These are phyloP conservation scores for Penicillium sp. DNA, from an alignment of 2,329 filamentous ascomycete genomes.

Conservation along the genomic window DNA sequence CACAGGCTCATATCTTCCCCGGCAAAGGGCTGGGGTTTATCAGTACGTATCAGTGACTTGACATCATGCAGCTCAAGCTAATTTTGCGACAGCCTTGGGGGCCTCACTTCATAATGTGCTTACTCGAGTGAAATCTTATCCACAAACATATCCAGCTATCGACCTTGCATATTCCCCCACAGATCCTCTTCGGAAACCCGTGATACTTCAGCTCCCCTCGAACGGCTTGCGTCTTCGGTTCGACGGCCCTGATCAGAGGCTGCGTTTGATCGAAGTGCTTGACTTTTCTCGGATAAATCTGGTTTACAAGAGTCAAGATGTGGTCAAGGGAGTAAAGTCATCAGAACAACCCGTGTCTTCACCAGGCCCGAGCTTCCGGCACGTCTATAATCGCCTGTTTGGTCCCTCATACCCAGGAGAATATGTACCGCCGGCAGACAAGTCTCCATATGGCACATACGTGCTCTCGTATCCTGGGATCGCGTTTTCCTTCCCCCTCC, in stretches of 20 bases:
- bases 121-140: conserved; percentile 83
- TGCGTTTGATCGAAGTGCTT: conserved; percentile 85
- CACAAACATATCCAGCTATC: conserved; percentile 77
- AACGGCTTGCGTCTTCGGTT: conserved; percentile 92
- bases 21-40: conserved; percentile 67
- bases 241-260: conserved; percentile 86
- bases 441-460: conserved; percentile 69
- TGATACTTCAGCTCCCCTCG: conserved; percentile 72
- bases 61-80: conserved; percentile 20
- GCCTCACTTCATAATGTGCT: conserved; percentile 89
- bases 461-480: conserved; percentile 93
- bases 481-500: conserved; percentile 85
- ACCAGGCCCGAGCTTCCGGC: conserved; percentile 74
- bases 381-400: conserved; percentile 90
- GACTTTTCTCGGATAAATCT: conserved; percentile 86
- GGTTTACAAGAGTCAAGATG: conserved; percentile 77
- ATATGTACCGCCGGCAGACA: conserved; percentile 68
- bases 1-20: conserved; percentile 63
- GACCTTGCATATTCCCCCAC: conserved; percentile 78
- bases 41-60: conserved; percentile 36
- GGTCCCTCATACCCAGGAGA: conserved; percentile 94
- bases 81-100: conserved; percentile 67
- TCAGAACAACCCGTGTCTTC: conserved; percentile 35
- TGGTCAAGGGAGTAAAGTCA: conserved; percentile 60
- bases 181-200: conserved; percentile 71